These are phyloP conservation scores for Mycosphaerelloides madeirae DNA, from an alignment of 2,329 filamentous ascomycete genomes.

Conservation along the genomic window DNA sequence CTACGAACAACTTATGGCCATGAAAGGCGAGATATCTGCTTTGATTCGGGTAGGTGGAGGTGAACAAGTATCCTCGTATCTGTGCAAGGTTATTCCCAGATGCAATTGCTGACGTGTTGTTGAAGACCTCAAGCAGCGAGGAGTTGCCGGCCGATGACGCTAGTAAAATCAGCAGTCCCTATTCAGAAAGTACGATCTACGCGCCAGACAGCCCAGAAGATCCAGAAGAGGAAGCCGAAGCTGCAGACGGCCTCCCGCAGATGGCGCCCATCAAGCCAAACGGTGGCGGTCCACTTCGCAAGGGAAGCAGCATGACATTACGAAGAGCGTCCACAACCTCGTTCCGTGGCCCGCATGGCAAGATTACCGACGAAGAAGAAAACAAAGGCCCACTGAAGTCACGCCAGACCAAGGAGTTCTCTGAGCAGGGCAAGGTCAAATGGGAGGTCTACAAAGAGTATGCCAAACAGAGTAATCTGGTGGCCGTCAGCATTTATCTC, in stretches of 20 bases:
- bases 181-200: conserved; percentile 44
- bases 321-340: conserved; percentile 88
- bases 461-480: conserved; percentile 86
- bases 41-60: conserved; percentile 55
- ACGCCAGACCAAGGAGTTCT: conserved; percentile 79
- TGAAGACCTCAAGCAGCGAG: conserved; percentile 63
- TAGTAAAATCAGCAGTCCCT: conserved; percentile 19
- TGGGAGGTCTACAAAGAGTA: conserved; percentile 95
- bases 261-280: conserved; percentile 66
- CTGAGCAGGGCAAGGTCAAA: conserved; percentile 95
- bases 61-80: no score
- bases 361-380: conserved; percentile 78
- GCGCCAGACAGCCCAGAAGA: conserved; percentile 42
- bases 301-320: conserved; percentile 69
- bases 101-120: no score
- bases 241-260: conserved; percentile 68
- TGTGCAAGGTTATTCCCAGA: no score
- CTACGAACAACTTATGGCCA: conserved; percentile 83
- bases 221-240: conserved; percentile 51
- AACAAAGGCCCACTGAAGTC: conserved; percentile 55
- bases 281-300: conserved; percentile 40
- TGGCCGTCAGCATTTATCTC: conserved; percentile 77
- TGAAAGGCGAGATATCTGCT: conserved; percentile 84
- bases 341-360: conserved; percentile 80
- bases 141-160: conserved; percentile 28